phyloP scores from a whole-genome alignment of 805 yeast species.

The Wickerhamiella azymoides region DNA sequence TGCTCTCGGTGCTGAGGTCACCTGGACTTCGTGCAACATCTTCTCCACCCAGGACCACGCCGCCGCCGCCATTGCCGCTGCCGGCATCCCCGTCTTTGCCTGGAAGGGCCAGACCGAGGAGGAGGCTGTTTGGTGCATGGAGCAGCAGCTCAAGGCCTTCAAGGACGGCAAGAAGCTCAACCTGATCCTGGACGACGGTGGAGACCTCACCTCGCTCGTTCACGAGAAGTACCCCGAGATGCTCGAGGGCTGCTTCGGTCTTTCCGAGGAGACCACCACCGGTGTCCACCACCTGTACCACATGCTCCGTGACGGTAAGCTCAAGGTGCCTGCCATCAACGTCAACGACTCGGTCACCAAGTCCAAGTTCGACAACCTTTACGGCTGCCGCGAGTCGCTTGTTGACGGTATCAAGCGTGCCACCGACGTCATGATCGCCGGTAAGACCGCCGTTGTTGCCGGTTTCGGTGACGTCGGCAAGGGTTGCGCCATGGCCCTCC shows the following conservation, averaged over 20 bases:
- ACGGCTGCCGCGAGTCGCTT: slow-evolving; percentile 98
- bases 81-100: slow-evolving; percentile 98
- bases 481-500: slow-evolving; percentile 98
- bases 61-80: slow-evolving; percentile 98
- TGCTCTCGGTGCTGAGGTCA: slow-evolving; percentile 98
- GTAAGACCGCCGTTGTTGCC: slow-evolving; percentile 97
- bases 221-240: slow-evolving; percentile 97
- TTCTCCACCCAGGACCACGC: slow-evolving; percentile 99
- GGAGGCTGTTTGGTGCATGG: slow-evolving; percentile 98
- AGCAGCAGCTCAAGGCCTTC: slow-evolving; percentile 97
- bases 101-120: slow-evolving; percentile 99
- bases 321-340: slow-evolving; percentile 98
- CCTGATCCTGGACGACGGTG: slow-evolving; percentile 98
- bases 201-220: slow-evolving; percentile 91
- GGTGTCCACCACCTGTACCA: slow-evolving; percentile 99
- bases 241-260: slow-evolving; percentile 88
- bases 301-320: slow-evolving; percentile 73
- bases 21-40: slow-evolving; percentile 99
- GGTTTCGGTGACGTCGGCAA: slow-evolving; percentile 99
- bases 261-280: slow-evolving; percentile 98
- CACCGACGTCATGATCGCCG: slow-evolving; percentile 98
- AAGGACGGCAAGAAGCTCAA: slow-evolving; percentile 89
- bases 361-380: slow-evolving; percentile 97
- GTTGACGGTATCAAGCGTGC: slow-evolving; percentile 99
- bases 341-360: slow-evolving; percentile 98